Evolutionary conservation across 2,329 filamentous ascomycete species (phyloP).

Genomic region (Juglanconis juglandina): DNA sequence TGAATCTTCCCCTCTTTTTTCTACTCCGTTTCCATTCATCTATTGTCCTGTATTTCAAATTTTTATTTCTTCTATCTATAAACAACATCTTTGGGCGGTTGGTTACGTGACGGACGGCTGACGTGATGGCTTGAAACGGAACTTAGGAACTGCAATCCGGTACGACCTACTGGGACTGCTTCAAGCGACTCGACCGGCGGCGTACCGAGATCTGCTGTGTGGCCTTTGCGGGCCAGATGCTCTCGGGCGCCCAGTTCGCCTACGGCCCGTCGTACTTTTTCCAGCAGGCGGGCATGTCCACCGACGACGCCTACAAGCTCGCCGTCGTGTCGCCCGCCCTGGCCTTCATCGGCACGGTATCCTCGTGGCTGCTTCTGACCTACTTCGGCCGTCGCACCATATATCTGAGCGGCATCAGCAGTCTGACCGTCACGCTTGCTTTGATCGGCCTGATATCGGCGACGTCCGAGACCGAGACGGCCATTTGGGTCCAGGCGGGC

Average conservation of each 20-base stretch:
- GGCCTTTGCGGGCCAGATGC: slow-evolving; percentile 38
- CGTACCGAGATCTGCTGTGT: slow-evolving; percentile 43
- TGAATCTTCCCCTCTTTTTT: background rate
- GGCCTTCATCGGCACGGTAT: slow-evolving; percentile 41
- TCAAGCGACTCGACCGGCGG: slow-evolving; percentile 43
- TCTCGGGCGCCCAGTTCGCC: slow-evolving; percentile 37
- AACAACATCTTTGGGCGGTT: no score
- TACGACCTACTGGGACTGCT: slow-evolving; percentile 44
- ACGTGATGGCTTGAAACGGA: slow-evolving; percentile 20
- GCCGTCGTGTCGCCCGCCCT: slow-evolving; percentile 41
- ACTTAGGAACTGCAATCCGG: slow-evolving; percentile 40
- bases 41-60: background rate
- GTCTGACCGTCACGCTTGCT: slow-evolving; percentile 37
- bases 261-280: slow-evolving; percentile 39
- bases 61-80: background rate
- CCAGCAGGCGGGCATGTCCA: slow-evolving; percentile 38
- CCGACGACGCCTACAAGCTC: slow-evolving; percentile 36
- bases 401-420: slow-evolving; percentile 39
- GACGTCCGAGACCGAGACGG: slow-evolving; percentile 33
- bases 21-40: background rate
- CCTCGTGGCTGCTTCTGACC: slow-evolving; percentile 43
- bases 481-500: slow-evolving; percentile 39
- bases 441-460: slow-evolving; percentile 42
- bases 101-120: slow-evolving; percentile 36
- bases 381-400: slow-evolving; percentile 43